Evolutionary conservation across 768 basidiomycete species (phyloP), one percentile per base, ranked within the genome.

Genomic region (Agrocybe praecox): DNA sequence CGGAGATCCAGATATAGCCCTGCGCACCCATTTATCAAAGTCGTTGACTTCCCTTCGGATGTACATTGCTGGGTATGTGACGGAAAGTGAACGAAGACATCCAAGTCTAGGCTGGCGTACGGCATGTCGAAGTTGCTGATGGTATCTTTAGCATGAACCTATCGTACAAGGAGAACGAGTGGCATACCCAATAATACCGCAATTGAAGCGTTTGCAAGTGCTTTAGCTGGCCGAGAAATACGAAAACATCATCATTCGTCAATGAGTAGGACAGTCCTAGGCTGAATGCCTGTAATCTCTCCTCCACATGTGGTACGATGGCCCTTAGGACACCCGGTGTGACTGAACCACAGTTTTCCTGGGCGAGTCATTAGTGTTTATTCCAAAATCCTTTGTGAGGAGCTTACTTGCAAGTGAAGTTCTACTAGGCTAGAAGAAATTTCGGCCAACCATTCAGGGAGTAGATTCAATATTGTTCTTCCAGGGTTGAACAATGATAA

Each of bases 321-420:
- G 76, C 73, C 18, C 70, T 76, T 2, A 88, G 69, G 2, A 86
- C 81, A 0, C 85, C 84, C 10, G 85, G 86, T 0, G 86, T 87
- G 15, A 88, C 72, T 6, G 85, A 88, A 6, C 85, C 85, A 62
- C 86, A 88, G 52, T 86, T 82, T 29, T 74, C 75, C 85, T 87
- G 21, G n/a, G n/a, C n/a, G n/a, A n/a, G n/a, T n/a, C n/a, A 14
- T 8, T 56, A 15, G 57, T 36, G 1, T 21, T 36, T 42, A 46
- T 26, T 44, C 44, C 18, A 43, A 22, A 46, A 24, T 45, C 36
- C 5, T 15, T 15, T 40, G 5, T 40, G 40, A 8, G 44, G 12
- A 19, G 32, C 59, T 9, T 49, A 61, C 62, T 23, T 47, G 60
- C 14, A 64, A 36, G 46, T 64, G 62, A 15, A 64, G 67, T 68